Evolutionary conservation across 805 yeast genomes (phyloP).

Genomic region (Sungouiozyma intestinalis): DNA sequence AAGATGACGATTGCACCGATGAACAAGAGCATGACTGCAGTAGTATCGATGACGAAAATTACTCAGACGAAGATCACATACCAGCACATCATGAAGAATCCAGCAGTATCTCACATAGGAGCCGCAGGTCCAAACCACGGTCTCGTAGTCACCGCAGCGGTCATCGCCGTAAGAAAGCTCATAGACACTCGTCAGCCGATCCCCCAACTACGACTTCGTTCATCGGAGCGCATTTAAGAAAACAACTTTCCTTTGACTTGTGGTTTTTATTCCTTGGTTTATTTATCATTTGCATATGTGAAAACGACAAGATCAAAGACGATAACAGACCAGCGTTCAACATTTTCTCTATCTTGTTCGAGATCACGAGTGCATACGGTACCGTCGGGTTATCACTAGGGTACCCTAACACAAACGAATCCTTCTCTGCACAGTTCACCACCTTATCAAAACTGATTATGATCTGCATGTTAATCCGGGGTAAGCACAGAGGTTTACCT

Average conservation of each 20-base stretch:
- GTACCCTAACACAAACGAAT: conserved; percentile 53
- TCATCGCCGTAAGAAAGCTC: neutral
- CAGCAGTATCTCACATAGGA: neutral
- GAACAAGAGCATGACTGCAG: conserved; percentile 6
- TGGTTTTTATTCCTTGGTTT: conserved; percentile 88
- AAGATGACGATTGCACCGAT: too few species aligned
- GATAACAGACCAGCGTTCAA: conserved; percentile 41
- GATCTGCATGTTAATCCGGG: conserved; percentile 85
- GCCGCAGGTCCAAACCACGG: neutral
- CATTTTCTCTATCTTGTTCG: conserved; percentile 70
- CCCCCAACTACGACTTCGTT: conserved; percentile 35
- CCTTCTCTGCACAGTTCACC: conserved; percentile 65
- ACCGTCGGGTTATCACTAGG: conserved; percentile 92
- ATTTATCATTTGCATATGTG: conserved; percentile 79
- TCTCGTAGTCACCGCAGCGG: neutral
- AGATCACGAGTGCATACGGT: conserved; percentile 90
- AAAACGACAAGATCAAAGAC: conserved; percentile 49
- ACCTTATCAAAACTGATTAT: conserved; percentile 72
- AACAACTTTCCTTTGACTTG: conserved; percentile 85
- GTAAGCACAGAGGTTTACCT: conserved; percentile 94
- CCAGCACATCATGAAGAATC: neutral
- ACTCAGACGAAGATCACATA: conserved; percentile 2
- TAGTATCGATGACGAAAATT: conserved; percentile 2
- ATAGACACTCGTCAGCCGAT: neutral
- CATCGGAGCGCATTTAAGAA: conserved; percentile 78